Percentiles rank a stretch among this genome's conserved stretches.
These are phyloP conservation scores for Ligustrum vulgare DNA, from an alignment of 257 asterid species.

Conservation along the genomic window DNA sequence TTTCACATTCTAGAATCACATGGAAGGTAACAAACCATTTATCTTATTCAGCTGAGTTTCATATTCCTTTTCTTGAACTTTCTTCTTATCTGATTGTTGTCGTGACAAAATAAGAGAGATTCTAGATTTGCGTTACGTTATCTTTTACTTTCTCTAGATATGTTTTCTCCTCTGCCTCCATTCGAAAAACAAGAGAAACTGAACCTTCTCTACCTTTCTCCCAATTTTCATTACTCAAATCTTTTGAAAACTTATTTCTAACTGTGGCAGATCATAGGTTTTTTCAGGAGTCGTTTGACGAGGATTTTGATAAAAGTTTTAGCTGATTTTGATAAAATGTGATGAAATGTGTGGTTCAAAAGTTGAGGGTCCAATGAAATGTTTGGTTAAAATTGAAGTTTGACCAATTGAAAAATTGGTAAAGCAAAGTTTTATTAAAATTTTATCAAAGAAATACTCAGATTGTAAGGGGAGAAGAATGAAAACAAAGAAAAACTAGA, in stretches of 20 bases:
- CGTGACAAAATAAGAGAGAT: not conserved
- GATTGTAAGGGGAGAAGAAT: slow-evolving; percentile 1
- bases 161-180: not conserved
- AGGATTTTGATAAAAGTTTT: too few species aligned
- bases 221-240: not conserved
- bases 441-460: not conserved
- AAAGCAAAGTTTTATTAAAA: too few species aligned
- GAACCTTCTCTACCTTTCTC: slow-evolving; percentile 14
- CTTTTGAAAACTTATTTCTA: not conserved
- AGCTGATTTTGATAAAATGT: too few species aligned
- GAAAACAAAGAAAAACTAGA: slow-evolving; percentile 11
- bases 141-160: not conserved
- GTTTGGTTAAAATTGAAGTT: too few species aligned
- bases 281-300: not conserved
- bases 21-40: not conserved
- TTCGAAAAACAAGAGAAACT: not conserved
- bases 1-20: not conserved
- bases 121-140: not conserved
- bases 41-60: not conserved
- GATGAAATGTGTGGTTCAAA: too few species aligned
- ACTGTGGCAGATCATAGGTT: not conserved
- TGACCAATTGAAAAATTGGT: too few species aligned
- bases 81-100: not conserved
- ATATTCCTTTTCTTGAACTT: not conserved
- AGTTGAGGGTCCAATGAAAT: too few species aligned